phyloP scores from a whole-genome alignment of 1,284 basidiomycete genomes.

The Leccinum olivaceoglutinosum region DNA sequence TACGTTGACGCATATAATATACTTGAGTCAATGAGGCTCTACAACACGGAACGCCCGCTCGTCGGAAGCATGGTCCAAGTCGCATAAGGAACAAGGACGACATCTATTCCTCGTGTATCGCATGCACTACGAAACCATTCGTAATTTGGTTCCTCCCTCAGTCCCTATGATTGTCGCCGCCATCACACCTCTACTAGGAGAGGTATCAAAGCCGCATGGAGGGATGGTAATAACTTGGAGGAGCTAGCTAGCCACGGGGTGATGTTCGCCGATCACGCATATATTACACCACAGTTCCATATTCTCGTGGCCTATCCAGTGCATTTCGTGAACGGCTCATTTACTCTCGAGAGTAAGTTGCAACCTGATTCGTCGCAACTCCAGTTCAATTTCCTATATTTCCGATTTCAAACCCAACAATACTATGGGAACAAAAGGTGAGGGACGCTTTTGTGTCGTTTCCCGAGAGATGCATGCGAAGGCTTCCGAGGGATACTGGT shows the following conservation, averaged over 20 bases:
- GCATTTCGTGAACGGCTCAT: constrained; percentile 11
- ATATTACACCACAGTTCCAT: constrained; percentile 20
- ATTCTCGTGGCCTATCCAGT: constrained; percentile 1
- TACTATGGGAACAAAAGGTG: constrained; percentile 2
- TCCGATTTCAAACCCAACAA: not conserved
- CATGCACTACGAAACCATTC: constrained; percentile 18
- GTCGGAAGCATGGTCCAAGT: constrained; percentile 6
- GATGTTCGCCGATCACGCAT: constrained; percentile 20
- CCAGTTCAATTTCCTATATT: constrained; percentile 8
- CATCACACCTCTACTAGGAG: constrained; percentile 20
- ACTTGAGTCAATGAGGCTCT: not conserved
- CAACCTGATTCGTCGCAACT: constrained; percentile 10
- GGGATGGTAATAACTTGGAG: constrained; percentile 21
- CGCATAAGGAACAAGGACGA: constrained; percentile 5
- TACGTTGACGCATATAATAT: no score
- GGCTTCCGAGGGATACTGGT: not conserved
- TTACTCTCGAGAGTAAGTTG: constrained; percentile 9
- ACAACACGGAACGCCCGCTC: constrained; percentile 3
- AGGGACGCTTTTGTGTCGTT: not conserved
- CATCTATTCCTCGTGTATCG: constrained; percentile 21
- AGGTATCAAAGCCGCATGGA: constrained; percentile 23
- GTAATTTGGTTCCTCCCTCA: constrained; percentile 3
- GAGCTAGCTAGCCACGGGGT: constrained; percentile 12
- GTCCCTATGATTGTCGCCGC: constrained; percentile 19
- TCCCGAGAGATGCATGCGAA: not conserved